A percentile compares a stretch with the other conserved stretches of the same genome.
These are phyloP conservation scores for Vicia villosa DNA, from an alignment of 306 rosid genomes.

Conservation along the genomic window DNA sequence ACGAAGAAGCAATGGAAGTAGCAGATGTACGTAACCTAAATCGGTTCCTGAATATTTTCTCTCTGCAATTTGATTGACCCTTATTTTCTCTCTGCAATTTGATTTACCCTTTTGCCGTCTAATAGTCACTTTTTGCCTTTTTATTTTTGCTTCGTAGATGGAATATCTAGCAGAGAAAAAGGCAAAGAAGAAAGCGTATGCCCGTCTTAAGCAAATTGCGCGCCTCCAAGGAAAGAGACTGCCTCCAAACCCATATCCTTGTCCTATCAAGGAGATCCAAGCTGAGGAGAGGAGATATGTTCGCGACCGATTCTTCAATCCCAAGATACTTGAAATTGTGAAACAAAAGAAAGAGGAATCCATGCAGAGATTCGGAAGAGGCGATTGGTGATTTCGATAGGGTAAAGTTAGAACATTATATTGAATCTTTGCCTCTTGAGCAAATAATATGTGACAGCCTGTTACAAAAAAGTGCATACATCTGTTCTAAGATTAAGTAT, in stretches of 20 bases:
- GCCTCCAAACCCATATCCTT: conserved; percentile 86
- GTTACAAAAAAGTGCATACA: too few species aligned
- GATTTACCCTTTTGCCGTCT: conserved; percentile 17
- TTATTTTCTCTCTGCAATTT: conserved; percentile 3
- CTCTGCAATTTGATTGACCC: too few species aligned
- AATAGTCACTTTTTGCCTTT: conserved; percentile 12
- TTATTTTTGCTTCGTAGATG: conserved; percentile 51
- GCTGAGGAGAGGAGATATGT: conserved; percentile 44
- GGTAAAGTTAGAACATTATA: not conserved
- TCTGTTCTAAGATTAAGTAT: too few species aligned
- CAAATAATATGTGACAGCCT: not conserved
- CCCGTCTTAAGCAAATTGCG: conserved; percentile 66
- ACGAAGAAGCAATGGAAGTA: conserved; percentile 76
- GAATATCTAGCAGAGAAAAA: conserved; percentile 74
- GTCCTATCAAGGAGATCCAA: conserved; percentile 31
- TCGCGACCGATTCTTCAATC: conserved; percentile 70
- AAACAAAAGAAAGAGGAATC: conserved; percentile 57
- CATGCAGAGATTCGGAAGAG: conserved; percentile 41
- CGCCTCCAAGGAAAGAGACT: conserved; percentile 75
- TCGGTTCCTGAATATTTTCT: not conserved
- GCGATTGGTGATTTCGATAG: conserved; percentile 31
- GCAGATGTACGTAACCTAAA: conserved; percentile 65
- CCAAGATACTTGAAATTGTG: conserved; percentile 56
- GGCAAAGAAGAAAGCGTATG: conserved; percentile 74
- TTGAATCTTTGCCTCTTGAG: conserved; percentile 24